These are phyloP conservation scores for Elaeagnus macrophylla DNA, from an alignment of 306 rosid species.

Conservation along the genomic window DNA sequence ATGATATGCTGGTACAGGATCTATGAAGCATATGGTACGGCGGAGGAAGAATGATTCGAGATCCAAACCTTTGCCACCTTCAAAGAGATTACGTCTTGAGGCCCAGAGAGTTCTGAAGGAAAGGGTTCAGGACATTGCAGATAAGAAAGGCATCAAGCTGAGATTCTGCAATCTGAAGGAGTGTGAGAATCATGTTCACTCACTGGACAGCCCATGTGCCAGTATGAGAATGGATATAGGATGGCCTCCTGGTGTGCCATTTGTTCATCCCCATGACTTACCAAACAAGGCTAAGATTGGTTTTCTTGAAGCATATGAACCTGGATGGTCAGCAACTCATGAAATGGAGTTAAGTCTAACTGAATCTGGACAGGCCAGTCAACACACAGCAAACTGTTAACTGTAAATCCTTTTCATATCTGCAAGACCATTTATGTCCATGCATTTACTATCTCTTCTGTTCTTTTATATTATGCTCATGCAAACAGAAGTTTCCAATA, in stretches of 20 bases:
- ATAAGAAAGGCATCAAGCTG: conserved; percentile 94
- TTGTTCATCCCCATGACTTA: conserved; percentile 96
- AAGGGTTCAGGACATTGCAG: conserved; percentile 96
- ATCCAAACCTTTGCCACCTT: conserved; percentile 91
- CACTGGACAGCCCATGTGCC: conserved; percentile 85
- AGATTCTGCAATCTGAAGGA: conserved; percentile 93
- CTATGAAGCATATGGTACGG: conserved; percentile 57
- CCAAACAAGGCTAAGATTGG: conserved; percentile 97
- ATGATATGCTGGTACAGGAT: conserved; percentile 99
- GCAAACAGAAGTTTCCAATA: background rate
- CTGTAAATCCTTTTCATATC: conserved; percentile 39
- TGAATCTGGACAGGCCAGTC: conserved; percentile 82
- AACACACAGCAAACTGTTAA: conserved; percentile 51
- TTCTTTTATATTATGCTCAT: conserved; percentile 1
- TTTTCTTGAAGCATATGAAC: conserved; percentile 95
- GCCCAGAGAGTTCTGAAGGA: conserved; percentile 95
- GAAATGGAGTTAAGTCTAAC: conserved; percentile 52
- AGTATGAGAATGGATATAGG: conserved; percentile 79
- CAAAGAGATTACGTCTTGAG: conserved; percentile 94
- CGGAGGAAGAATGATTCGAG: conserved; percentile 74
- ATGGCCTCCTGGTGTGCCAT: conserved; percentile 97
- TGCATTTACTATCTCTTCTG: background rate
- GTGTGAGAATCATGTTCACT: conserved; percentile 81
- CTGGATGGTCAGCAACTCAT: conserved; percentile 95
- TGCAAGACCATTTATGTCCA: conserved; percentile 12